phyloP scores from a whole-genome alignment of 441 rosid species.

The Pelargonium myrrhifolium region DNA sequence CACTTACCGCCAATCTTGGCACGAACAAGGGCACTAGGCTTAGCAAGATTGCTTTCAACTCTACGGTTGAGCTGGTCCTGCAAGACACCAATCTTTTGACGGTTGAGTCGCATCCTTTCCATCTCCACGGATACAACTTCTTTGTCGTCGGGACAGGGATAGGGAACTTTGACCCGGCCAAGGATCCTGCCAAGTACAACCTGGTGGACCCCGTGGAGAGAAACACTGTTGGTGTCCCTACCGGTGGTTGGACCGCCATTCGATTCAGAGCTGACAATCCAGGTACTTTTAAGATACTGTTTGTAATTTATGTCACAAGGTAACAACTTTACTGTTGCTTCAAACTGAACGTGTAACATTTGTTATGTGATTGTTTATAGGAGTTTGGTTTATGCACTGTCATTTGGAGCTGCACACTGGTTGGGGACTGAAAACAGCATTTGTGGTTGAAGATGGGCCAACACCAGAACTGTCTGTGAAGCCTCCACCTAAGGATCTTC shows the following conservation, averaged over 20 bases:
- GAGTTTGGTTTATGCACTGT: constrained; percentile 58
- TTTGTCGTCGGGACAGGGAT: constrained; percentile 51
- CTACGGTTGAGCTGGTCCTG: constrained; percentile 50
- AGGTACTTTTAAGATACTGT: constrained; percentile 24
- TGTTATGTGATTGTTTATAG: constrained; percentile 18
- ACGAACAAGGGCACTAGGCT: constrained; percentile 36
- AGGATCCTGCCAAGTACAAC: constrained; percentile 45
- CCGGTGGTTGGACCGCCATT: constrained; percentile 65
- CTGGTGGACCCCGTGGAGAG: constrained; percentile 52
- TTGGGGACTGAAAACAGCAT: constrained; percentile 52
- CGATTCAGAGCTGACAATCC: constrained; percentile 62
- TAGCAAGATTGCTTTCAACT: constrained; percentile 45
- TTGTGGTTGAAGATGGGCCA: constrained; percentile 48
- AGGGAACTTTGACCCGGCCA: constrained; percentile 47
- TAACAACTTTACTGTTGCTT: too few species aligned
- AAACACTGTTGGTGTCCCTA: constrained; percentile 58
- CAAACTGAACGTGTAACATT: too few species aligned
- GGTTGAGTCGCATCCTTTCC: constrained; percentile 63
- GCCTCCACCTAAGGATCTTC: constrained; percentile 54
- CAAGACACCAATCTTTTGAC: constrained; percentile 51
- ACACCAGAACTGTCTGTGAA: constrained; percentile 33
- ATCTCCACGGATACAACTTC: constrained; percentile 67
- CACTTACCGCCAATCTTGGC: constrained; percentile 35
- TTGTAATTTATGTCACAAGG: too few species aligned
- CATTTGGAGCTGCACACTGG: constrained; percentile 60